Evolutionary conservation across 345 rosid species (phyloP).

Genomic region (Turritis glabra): DNA sequence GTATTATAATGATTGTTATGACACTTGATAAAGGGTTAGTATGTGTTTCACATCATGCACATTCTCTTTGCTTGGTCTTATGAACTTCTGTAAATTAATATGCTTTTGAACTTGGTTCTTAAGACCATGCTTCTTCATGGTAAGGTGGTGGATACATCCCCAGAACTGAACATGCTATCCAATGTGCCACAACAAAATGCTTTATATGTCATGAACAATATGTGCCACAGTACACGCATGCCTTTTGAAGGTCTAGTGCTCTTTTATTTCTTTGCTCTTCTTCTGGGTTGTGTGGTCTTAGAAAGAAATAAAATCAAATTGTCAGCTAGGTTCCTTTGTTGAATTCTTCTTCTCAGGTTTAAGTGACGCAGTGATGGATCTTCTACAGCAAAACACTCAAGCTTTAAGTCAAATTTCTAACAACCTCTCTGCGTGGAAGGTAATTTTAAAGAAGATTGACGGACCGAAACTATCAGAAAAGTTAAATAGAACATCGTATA

Average conservation of each 20-base stretch:
- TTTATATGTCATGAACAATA: slow-evolving; percentile 50
- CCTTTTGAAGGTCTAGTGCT: slow-evolving; percentile 65
- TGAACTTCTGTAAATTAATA: slow-evolving; percentile 24
- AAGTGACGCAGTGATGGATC: slow-evolving; percentile 60
- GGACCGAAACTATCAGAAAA: not conserved
- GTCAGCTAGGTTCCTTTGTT: slow-evolving; percentile 20
- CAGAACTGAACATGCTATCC: slow-evolving; percentile 54
- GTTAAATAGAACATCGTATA: not conserved
- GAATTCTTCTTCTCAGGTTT: slow-evolving; percentile 53
- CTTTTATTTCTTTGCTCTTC: slow-evolving; percentile 24
- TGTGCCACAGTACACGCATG: slow-evolving; percentile 46
- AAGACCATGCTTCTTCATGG: slow-evolving; percentile 41
- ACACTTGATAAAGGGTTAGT: not conserved
- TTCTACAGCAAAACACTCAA: slow-evolving; percentile 73
- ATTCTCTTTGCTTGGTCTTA: slow-evolving; percentile 7
- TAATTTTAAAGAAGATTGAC: slow-evolving; percentile 37
- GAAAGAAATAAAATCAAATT: not conserved
- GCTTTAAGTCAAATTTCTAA: slow-evolving; percentile 67
- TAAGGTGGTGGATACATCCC: slow-evolving; percentile 78
- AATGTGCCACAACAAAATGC: slow-evolving; percentile 55
- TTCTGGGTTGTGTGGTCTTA: slow-evolving; percentile 6
- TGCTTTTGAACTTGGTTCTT: slow-evolving; percentile 37
- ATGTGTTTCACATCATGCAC: not conserved
- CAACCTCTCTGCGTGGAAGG: slow-evolving; percentile 77
- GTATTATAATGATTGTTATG: not conserved